A percentile compares a stretch with the other conserved stretches of the same genome.
Evolutionary conservation across 2,329 filamentous ascomycete species (phyloP).

Genomic region (Tolypocladium tundrense): DNA sequence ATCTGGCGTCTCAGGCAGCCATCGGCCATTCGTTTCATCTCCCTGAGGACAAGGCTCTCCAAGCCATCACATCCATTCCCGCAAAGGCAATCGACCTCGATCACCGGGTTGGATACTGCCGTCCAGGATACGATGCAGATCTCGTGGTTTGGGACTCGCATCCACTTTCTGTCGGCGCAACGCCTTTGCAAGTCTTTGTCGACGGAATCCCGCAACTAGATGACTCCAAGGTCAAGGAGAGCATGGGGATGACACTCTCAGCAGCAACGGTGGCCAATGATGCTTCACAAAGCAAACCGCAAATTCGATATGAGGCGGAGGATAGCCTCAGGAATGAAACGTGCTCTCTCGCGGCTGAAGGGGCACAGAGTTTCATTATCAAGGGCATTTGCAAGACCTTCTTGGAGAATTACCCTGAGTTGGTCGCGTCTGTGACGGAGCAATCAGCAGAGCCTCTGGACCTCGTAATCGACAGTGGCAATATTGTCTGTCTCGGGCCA

Average conservation of each 20-base stretch:
- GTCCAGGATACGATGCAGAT: constrained; percentile 37
- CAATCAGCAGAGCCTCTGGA: neutral
- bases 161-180: constrained; percentile 33
- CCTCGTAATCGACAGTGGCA: neutral
- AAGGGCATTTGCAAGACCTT: neutral
- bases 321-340: neutral
- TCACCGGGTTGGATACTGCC: constrained; percentile 31
- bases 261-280: neutral
- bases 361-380: neutral
- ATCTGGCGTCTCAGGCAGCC: constrained; percentile 29
- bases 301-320: neutral
- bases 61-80: constrained; percentile 31
- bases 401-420: neutral
- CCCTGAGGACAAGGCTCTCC: neutral
- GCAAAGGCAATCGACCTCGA: constrained; percentile 31
- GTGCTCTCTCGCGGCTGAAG: neutral
- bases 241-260: neutral
- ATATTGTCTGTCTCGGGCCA: neutral
- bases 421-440: neutral
- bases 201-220: constrained; percentile 29
- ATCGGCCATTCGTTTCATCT: constrained; percentile 24
- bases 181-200: constrained; percentile 35
- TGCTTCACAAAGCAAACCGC: neutral
- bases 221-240: constrained; percentile 18
- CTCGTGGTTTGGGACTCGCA: constrained; percentile 39